Conservation (phyloP, 1,284 basidiomycete genomes). For the Golubevia pallescens region DNA sequence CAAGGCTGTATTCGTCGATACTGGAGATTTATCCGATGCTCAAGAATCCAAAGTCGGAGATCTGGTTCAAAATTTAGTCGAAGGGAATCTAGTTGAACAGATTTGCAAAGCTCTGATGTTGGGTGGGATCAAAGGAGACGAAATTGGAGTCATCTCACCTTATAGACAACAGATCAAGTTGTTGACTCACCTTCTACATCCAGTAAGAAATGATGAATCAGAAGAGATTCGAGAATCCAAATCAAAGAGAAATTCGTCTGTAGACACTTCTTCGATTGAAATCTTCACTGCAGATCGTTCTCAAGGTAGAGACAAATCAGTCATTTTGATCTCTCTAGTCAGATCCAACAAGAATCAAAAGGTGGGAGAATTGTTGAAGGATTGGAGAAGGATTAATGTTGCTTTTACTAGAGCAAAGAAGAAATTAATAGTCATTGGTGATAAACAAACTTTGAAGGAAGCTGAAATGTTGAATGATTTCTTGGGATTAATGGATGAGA, state of each 20-base stretch:
- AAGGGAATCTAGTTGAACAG: conserved; percentile 25
- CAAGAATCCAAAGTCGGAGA: conserved; percentile 81
- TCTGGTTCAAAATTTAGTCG: conserved; percentile 77
- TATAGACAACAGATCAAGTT: conserved; percentile 54
- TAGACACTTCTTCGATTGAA: conserved; percentile 71
- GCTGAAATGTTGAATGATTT: conserved; percentile 14
- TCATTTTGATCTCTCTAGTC: conserved; percentile 90
- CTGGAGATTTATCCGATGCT: conserved; percentile 75
- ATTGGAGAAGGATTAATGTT: conserved; percentile 95
- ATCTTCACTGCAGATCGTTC: conserved; percentile 92
- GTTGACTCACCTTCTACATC: conserved; percentile 6
- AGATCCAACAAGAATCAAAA: conserved; percentile 74
- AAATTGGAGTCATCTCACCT: conserved; percentile 55
- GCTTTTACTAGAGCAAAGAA: conserved; percentile 89
- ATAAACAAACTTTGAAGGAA: conserved; percentile 34
- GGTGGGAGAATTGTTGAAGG: conserved; percentile 86
- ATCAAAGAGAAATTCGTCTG: not conserved
- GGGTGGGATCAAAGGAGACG: conserved; percentile 14
- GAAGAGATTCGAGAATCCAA: not conserved
- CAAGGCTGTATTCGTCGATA: conserved; percentile 90
- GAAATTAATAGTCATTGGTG: conserved; percentile 87
- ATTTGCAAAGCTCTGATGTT: conserved; percentile 13
- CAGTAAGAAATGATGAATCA: conserved; percentile 7
- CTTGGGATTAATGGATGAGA: conserved; percentile 12
- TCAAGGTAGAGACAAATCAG: conserved; percentile 95